Evolutionary conservation across 768 basidiomycete species (phyloP), one percentile per base, ranked within the genome.

Genomic region (Lentinula edodes): DNA sequence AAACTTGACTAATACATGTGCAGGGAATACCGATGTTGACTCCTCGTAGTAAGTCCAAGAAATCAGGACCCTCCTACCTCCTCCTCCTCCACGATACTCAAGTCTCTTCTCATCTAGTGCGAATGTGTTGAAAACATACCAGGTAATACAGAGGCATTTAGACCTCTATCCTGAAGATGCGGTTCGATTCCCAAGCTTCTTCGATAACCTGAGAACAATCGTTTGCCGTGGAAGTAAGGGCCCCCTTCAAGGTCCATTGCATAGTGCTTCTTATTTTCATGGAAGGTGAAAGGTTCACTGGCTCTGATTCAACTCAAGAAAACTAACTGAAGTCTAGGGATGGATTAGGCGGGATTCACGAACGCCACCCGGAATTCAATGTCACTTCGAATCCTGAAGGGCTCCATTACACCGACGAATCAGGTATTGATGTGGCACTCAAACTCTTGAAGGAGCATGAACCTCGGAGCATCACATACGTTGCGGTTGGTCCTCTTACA

Each of bases 191-290:
- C 84, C 83, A 0, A 88, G 88, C 60, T 85, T 89, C 63, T 66
- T 75, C n/a, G 66, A 76, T 2, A 34, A 66, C 3, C 66, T 68
- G 39, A 89, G 82, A 65, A 86, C 89, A 0, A 77, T 90, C 43
- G 76, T 96, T 45, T 84, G 80, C 2, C 71, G 79, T 42, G 95
- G 93, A 1, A 78, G 83, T 38, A 73, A 76, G 10, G 80, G 80
- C 0, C 94, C 94, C 9, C 78, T 94, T 1, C 77, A 82, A 54
- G 93, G 93, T 3, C 83, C 84, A 18, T 69, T 82, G 6, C 88
- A 90, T 68, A 87, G 81, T 56, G 95, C 94, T 13, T 80, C 87
- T 64, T 93, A 92, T 70, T 96, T 97, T 68, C 91, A 93, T 66
- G 91, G 91, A 66, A 83, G 80, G 91, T 85, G 63, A 43, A 77